A percentile compares a stretch with the other conserved stretches of the same genome.
phyloP scores from a whole-genome alignment of 108 stramenopile species.

The Fragilaria crotonensis region DNA sequence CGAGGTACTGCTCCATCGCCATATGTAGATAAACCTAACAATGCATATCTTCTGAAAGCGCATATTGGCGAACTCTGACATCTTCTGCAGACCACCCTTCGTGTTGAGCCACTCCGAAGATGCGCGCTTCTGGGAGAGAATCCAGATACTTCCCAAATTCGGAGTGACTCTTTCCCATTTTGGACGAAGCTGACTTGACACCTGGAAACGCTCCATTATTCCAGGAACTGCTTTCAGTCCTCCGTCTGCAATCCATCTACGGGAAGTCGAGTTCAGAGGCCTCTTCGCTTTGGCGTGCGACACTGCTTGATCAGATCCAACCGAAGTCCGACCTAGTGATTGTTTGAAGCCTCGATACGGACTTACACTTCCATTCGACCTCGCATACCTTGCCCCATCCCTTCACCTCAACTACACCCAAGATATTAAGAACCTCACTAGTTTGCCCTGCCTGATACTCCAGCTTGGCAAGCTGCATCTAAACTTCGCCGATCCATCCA shows the following conservation, averaged over 20 bases:
- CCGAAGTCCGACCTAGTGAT: neutral
- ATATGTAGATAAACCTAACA: constrained; percentile 64
- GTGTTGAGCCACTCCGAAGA: constrained; percentile 23
- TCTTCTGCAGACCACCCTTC: constrained; percentile 27
- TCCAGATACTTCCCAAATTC: constrained; percentile 73
- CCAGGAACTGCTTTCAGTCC: constrained; percentile 64
- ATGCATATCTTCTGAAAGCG: constrained; percentile 31
- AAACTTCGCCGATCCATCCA: constrained; percentile 23
- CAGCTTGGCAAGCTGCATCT: constrained; percentile 73
- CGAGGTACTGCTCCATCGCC: constrained; percentile 65
- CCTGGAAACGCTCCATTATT: constrained; percentile 55
- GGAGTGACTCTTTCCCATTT: constrained; percentile 87
- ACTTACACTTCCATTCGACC: neutral
- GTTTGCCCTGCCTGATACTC: constrained; percentile 57
- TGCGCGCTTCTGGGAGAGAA: constrained; percentile 42
- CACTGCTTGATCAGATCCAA: constrained; percentile 1
- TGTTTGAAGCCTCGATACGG: neutral
- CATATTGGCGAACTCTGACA: constrained; percentile 28
- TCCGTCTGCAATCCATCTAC: constrained; percentile 68
- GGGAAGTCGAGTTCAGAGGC: constrained; percentile 62
- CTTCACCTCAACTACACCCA: constrained; percentile 40
- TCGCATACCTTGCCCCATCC: neutral
- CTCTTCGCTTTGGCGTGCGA: constrained; percentile 13
- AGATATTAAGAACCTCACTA: constrained; percentile 52
- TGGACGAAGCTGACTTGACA: constrained; percentile 52